Evolutionary conservation across 257 asterid species (phyloP).

Genomic region (Buddleja alternifolia): DNA sequence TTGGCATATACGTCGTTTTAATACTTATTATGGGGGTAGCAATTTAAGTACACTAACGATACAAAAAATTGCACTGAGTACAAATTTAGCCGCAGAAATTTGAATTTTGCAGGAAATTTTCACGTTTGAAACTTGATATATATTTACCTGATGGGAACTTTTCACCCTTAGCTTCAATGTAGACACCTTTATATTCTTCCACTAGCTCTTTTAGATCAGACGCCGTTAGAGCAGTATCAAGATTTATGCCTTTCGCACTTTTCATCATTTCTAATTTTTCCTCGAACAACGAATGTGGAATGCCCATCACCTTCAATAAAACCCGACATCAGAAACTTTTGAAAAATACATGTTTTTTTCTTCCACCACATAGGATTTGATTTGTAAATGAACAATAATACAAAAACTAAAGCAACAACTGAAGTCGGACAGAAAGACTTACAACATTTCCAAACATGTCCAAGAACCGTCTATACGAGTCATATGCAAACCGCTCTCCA

Average conservation of each 20-base stretch:
- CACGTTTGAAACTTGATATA: not conserved
- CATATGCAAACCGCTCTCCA: constrained; percentile 92
- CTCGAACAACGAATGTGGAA: constrained; percentile 79
- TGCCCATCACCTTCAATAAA: constrained; percentile 78
- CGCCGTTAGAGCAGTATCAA: constrained; percentile 83
- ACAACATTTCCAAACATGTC: constrained; percentile 98
- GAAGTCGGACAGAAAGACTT: constrained; percentile 32
- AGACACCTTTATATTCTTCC: constrained; percentile 81
- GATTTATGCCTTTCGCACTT: constrained; percentile 53
- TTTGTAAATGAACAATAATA: not conserved
- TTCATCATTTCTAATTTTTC: constrained; percentile 77
- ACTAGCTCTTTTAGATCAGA: constrained; percentile 84
- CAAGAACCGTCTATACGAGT: constrained; percentile 84
- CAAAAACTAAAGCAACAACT: not conserved
- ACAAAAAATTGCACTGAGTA: too few species aligned
- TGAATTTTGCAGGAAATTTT: not conserved
- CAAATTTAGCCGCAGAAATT: too few species aligned
- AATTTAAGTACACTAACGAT: too few species aligned
- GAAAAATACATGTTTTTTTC: not conserved
- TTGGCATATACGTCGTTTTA: too few species aligned
- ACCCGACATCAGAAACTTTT: not conserved
- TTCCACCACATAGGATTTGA: not conserved
- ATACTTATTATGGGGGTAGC: too few species aligned
- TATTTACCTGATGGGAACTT: constrained; percentile 81
- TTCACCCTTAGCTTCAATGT: constrained; percentile 74